phyloP scores from a whole-genome alignment of 768 basidiomycete species.

The Tylopilus rubrobrunneus region DNA sequence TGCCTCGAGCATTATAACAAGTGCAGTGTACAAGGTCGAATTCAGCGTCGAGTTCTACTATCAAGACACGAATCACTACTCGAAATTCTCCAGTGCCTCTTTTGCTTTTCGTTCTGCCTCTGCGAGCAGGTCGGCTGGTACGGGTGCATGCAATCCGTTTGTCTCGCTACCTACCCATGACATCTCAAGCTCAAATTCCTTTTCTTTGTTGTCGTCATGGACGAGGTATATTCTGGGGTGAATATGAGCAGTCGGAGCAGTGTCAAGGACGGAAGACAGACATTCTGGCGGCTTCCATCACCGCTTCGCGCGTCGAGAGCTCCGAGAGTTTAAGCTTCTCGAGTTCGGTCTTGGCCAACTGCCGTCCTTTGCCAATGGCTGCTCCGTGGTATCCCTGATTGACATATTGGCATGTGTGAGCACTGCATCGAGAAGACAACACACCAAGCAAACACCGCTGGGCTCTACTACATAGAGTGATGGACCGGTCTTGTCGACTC shows the following conservation, averaged over 20 bases:
- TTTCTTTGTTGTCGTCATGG: conserved; percentile 97
- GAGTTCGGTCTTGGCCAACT: conserved; percentile 95
- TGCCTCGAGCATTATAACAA: not conserved
- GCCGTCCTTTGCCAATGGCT: conserved; percentile 97
- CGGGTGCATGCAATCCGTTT: conserved; percentile 70
- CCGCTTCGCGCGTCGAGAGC: conserved; percentile 78
- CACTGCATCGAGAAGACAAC: conserved; percentile 25
- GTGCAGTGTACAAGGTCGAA: conserved; percentile 9
- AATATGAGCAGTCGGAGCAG: conserved; percentile 5
- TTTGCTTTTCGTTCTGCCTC: conserved; percentile 89
- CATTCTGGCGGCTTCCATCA: conserved; percentile 94
- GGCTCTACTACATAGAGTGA: conserved; percentile 89
- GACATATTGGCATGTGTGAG: not conserved
- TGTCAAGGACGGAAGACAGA: conserved; percentile 37
- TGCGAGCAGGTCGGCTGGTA: conserved; percentile 78
- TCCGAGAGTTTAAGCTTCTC: conserved; percentile 91
- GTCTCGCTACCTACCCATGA: conserved; percentile 93
- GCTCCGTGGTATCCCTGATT: conserved; percentile 88
- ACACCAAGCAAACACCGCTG: conserved; percentile 84
- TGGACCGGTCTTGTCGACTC: conserved; percentile 86
- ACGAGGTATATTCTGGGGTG: conserved; percentile 84
- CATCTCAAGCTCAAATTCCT: conserved; percentile 97
- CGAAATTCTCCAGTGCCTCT: conserved; percentile 72
- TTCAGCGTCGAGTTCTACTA: conserved; percentile 17
- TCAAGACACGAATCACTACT: conserved; percentile 31